Evolutionary conservation across 2,329 filamentous ascomycete genomes (phyloP).

Genomic region (Exutisphaerella laricina): DNA sequence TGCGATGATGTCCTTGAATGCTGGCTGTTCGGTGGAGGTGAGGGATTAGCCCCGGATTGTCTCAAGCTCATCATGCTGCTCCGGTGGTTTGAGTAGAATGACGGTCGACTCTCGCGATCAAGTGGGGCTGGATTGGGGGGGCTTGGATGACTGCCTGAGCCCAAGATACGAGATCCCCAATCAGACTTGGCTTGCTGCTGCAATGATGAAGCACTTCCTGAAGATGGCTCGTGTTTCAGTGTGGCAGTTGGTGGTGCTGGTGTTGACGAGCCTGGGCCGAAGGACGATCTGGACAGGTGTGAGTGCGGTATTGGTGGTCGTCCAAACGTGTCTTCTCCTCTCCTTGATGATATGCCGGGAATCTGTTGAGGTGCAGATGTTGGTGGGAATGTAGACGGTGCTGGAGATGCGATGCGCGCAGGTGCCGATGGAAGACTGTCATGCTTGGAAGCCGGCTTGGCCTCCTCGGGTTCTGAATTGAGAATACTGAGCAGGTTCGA

Average conservation of each 20-base stretch:
- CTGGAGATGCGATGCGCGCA: conserved; percentile 24
- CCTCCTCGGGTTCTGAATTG: conserved; percentile 31
- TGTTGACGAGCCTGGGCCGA: conserved; percentile 20
- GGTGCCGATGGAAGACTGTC: conserved; percentile 25
- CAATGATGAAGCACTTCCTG: conserved; percentile 12
- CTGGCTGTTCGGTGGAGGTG: conserved; percentile 32
- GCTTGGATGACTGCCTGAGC: conserved; percentile 18
- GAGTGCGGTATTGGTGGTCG: conserved; percentile 26
- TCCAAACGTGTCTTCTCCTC: conserved; percentile 27
- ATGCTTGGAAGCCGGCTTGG: conserved; percentile 25
- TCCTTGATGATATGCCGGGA: conserved; percentile 16
- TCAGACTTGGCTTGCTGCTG: conserved; percentile 24
- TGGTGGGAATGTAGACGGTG: conserved; percentile 16
- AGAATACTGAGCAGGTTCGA: conserved; percentile 34
- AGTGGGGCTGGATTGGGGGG: conserved; percentile 23
- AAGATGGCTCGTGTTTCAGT: conserved; percentile 27
- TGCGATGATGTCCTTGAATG: conserved; percentile 34
- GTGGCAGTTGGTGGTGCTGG: conserved; percentile 17
- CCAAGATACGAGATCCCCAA: conserved; percentile 22
- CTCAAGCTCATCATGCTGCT: conserved; percentile 26
- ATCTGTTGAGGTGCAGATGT: conserved; percentile 16
- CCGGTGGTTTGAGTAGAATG: conserved; percentile 29
- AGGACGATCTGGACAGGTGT: conserved; percentile 22
- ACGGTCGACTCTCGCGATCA: conserved; percentile 28
- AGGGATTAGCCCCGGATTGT: conserved; percentile 30